Evolutionary conservation across 2,329 filamentous ascomycete species (phyloP).

Genomic region (Stylonectria norvegica): DNA sequence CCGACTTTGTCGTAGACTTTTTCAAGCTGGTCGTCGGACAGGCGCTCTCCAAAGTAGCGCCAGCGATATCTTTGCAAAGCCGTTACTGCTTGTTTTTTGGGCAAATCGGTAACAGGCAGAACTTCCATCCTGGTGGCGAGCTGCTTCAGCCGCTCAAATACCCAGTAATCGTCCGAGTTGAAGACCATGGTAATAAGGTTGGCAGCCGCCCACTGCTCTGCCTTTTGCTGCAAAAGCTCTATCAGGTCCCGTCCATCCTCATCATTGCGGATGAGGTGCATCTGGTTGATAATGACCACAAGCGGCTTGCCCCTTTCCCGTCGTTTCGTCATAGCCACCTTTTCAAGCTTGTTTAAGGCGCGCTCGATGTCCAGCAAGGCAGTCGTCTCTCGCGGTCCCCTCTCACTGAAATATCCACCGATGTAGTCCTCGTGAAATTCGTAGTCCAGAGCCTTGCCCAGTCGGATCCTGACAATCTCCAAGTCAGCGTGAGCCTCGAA

Average conservation of each 20-base stretch:
- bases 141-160: slow-evolving; percentile 90
- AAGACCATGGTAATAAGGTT: slow-evolving; percentile 90
- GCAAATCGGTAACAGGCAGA: slow-evolving; percentile 77
- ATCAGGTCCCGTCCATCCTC: slow-evolving; percentile 90
- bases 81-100: slow-evolving; percentile 70
- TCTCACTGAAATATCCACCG: slow-evolving; percentile 90
- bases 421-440: slow-evolving; percentile 99
- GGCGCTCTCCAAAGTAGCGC: slow-evolving; percentile 67
- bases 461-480: slow-evolving; percentile 88
- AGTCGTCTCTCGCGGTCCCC: slow-evolving; percentile 86
- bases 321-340: slow-evolving; percentile 76
- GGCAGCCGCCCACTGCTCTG: slow-evolving; percentile 92
- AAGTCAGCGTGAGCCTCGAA: slow-evolving; percentile 93
- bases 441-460: slow-evolving; percentile 92
- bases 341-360: slow-evolving; percentile 96
- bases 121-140: slow-evolving; percentile 95
- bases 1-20: slow-evolving; percentile 84
- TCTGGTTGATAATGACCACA: slow-evolving; percentile 91
- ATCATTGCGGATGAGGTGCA: slow-evolving; percentile 86
- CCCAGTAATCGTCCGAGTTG: slow-evolving; percentile 98
- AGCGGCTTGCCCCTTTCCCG: slow-evolving; percentile 63
- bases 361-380: slow-evolving; percentile 93
- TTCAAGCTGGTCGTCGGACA: slow-evolving; percentile 57
- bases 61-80: slow-evolving; percentile 78
- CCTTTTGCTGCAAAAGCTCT: slow-evolving; percentile 90